Evolutionary conservation across 2,329 filamentous ascomycete genomes (phyloP).

Genomic region (Alternaria brassicae): DNA sequence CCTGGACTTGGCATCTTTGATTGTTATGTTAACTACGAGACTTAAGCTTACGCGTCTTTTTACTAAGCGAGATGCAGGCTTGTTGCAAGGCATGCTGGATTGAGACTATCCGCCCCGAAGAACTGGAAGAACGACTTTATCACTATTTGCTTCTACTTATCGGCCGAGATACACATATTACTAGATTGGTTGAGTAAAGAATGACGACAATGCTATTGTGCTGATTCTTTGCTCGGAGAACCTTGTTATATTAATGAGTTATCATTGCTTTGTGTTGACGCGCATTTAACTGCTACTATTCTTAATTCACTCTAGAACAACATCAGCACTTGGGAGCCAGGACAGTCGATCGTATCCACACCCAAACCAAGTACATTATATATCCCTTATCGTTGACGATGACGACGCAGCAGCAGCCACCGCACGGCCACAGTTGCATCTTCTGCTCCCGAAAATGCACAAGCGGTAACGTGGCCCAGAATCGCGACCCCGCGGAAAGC

Average conservation of each 20-base stretch:
- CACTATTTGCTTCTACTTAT: neutral
- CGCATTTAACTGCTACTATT: neutral
- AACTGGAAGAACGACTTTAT: neutral
- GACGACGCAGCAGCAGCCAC: neutral
- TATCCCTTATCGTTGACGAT: neutral
- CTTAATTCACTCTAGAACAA: neutral
- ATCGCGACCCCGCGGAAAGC: neutral
- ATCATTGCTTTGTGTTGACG: neutral
- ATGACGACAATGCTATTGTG: neutral
- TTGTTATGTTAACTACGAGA: neutral
- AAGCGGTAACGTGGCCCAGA: neutral
- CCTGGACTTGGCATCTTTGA: neutral
- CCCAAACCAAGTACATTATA: neutral
- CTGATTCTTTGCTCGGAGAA: neutral
- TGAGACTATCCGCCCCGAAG: neutral
- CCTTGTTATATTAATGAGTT: neutral
- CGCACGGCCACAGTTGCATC: neutral
- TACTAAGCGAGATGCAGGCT: neutral
- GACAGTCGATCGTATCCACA: neutral
- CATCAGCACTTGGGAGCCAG: too few species aligned
- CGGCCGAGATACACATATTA: neutral
- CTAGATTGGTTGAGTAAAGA: too few species aligned
- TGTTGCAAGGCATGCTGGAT: neutral
- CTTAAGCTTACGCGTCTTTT: neutral
- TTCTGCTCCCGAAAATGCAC: neutral